Conservation (phyloP, 2,329 filamentous ascomycete genomes). For the Calonectria crousiana region DNA sequence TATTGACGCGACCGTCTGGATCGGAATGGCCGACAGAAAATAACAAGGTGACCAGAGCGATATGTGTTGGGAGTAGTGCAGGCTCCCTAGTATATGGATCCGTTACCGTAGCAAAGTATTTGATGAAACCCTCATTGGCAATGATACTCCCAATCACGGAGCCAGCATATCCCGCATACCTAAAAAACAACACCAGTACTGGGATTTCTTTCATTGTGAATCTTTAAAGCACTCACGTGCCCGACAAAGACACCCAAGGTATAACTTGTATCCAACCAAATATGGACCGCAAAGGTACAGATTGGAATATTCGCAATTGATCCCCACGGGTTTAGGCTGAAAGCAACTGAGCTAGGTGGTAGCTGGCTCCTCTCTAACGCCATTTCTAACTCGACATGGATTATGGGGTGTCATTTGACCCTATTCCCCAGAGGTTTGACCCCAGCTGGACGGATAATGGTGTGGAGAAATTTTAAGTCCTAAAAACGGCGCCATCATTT, state of each 20-base stretch:
- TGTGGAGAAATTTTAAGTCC: background rate
- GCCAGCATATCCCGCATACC: constrained; percentile 22
- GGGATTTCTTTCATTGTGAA: background rate
- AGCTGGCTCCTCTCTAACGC: background rate
- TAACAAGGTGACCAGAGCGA: constrained; percentile 25
- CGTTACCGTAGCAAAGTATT: constrained; percentile 23
- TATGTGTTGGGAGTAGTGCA: constrained; percentile 19
- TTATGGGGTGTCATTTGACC: background rate
- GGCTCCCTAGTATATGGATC: constrained; percentile 23
- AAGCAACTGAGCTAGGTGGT: too few relatives aligned
- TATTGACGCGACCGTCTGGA: constrained; percentile 18
- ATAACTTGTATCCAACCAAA: background rate
- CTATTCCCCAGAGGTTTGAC: background rate
- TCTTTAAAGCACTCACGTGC: constrained; percentile 14
- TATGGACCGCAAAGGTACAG: background rate
- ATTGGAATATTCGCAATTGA: background rate
- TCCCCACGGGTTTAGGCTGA: background rate
- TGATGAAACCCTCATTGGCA: constrained; percentile 26
- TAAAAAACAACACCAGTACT: background rate
- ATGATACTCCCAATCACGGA: constrained; percentile 27
- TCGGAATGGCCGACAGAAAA: constrained; percentile 22
- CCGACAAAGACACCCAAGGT: constrained; percentile 21
- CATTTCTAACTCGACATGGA: background rate
- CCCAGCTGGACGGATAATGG: background rate
- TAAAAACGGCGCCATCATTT: background rate